Evolutionary conservation across 352 stramenopile species (phyloP).

Genomic region (Peronospora farinosa): DNA sequence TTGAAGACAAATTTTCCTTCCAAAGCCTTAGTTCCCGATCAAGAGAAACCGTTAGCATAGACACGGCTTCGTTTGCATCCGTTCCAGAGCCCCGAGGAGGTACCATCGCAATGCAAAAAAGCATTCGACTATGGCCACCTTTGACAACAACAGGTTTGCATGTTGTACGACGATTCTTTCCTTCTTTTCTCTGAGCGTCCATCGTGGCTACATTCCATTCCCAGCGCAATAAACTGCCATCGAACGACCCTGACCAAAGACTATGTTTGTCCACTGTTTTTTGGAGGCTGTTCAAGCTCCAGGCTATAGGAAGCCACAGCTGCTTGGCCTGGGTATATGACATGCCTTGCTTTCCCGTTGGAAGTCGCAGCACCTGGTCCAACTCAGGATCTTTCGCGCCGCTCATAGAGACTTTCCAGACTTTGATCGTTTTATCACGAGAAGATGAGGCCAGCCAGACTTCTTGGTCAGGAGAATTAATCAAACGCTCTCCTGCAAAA

Average conservation of each 20-base stretch:
- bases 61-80: constrained; percentile 6
- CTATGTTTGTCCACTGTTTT: constrained; percentile 15
- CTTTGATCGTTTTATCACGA: constrained; percentile 60
- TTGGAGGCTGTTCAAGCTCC: constrained; percentile 22
- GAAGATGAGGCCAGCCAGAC: constrained; percentile 59
- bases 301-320: constrained; percentile 67
- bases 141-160: constrained; percentile 49
- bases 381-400: constrained; percentile 13
- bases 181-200: constrained; percentile 10
- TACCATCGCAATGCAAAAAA: constrained; percentile 57
- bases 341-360: constrained; percentile 56
- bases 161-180: constrained; percentile 12
- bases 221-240: constrained; percentile 60
- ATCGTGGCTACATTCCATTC: constrained; percentile 31
- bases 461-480: background rate
- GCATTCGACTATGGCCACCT: constrained; percentile 51
- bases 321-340: constrained; percentile 63
- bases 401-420: constrained; percentile 34
- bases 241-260: constrained; percentile 67
- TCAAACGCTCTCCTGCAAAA: background rate
- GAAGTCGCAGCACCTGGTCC: constrained; percentile 37
- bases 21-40: constrained; percentile 66
- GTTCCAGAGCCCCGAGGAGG: background rate
- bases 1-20: constrained; percentile 22
- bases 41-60: constrained; percentile 54